phyloP scores from a whole-genome alignment of 78 protist genomes.

The Anaeramoeba ignava region DNA sequence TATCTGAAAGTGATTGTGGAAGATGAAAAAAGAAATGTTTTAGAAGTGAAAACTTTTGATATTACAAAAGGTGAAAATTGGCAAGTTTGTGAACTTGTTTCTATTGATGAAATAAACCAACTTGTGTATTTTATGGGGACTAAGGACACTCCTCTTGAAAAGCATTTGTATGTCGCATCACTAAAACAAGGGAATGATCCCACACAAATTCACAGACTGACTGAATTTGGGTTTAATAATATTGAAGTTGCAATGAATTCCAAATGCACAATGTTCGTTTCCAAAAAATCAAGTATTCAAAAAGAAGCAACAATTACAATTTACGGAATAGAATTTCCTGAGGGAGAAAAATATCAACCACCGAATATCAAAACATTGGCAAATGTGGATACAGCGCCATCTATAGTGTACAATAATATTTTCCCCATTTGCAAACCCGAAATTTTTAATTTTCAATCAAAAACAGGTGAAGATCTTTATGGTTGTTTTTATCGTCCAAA shows the following conservation, averaged over 20 bases:
- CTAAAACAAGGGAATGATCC: neutral
- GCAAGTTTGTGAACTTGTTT: neutral
- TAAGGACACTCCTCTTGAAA: neutral
- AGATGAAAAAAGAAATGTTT: neutral
- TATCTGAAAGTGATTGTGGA: neutral
- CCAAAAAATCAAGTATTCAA: neutral
- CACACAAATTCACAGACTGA: neutral
- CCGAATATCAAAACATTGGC: neutral
- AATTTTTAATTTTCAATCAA: neutral
- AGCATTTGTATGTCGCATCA: neutral
- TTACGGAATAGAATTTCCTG: neutral
- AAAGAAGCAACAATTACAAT: neutral
- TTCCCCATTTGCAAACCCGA: neutral
- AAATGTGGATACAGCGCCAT: neutral
- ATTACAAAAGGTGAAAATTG: too few species aligned
- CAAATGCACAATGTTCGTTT: neutral
- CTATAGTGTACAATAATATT: neutral
- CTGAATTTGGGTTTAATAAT: neutral
- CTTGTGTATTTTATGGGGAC: neutral
- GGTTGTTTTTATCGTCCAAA: neutral
- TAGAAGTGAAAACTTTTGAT: too few species aligned
- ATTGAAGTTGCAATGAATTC: neutral
- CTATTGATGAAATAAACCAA: neutral
- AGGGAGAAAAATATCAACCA: neutral
- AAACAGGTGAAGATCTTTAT: neutral